Conservation (phyloP, 495 filamentous ascomycete genomes). For the Polyplosphaeria fusca region DNA sequence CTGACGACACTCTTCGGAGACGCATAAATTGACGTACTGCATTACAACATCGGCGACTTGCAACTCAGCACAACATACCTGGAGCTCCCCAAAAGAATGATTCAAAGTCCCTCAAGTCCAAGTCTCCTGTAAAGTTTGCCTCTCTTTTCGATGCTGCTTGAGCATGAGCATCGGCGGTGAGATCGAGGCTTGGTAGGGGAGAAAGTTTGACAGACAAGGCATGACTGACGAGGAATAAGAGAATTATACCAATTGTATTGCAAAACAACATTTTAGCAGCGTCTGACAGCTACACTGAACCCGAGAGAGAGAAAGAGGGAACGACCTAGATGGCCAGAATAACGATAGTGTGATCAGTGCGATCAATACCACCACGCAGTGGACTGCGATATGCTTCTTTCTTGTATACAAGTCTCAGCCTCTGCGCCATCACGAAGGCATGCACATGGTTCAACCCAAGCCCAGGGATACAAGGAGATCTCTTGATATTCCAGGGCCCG, state of each 20-base stretch:
- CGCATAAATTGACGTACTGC: no score
- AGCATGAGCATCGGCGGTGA: not conserved
- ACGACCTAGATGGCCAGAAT: conserved; percentile 3
- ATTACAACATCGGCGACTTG: no score
- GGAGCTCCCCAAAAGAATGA: conserved; percentile 19
- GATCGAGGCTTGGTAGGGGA: not conserved
- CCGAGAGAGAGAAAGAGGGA: not conserved
- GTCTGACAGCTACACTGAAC: no score
- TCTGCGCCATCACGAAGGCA: not conserved
- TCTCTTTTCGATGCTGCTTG: conserved; percentile 4
- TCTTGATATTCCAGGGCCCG: conserved; percentile 5
- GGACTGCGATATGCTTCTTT: not conserved
- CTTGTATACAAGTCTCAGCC: conserved; percentile 10
- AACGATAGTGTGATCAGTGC: not conserved
- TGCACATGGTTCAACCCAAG: not conserved
- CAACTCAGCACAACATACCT: no score
- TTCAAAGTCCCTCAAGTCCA: conserved; percentile 21
- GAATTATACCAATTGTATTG: no score
- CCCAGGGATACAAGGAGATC: conserved; percentile 4
- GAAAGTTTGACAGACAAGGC: conserved; percentile 8
- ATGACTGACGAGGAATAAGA: not conserved
- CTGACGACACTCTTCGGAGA: no score
- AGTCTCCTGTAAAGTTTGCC: conserved; percentile 18
- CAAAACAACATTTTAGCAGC: no score
- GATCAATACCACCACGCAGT: no score